Base-by-base conservation (phyloP, 177 flowering plant genomes). In the Telopea speciosissima region DNA sequence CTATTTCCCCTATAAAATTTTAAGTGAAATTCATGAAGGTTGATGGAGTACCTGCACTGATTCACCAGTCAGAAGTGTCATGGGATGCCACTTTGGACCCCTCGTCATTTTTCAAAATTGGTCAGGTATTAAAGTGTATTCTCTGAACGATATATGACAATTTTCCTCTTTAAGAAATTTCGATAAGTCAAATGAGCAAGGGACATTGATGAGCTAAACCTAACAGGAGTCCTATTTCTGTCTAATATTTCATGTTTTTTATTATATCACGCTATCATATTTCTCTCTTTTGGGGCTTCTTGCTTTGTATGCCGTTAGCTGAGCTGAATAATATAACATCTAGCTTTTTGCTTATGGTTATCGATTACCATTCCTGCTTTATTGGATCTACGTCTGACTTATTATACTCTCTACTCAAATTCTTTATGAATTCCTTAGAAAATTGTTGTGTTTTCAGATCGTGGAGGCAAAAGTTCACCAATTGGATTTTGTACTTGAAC, bases 391-490 rank as follows among this genome's bases (percentile, higher is more conserved):
- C 31, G 23, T 58, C 33, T 65, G 24, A 23, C 22, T 24, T 66
- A 11, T 40, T 26, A 40, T 67, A 36, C 21, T 26, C 58, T 69
- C 36, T 58, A 33, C 59, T 62, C 56, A 22, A n/a, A 24, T 56
- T 54, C 36, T 67, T 24, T 62, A 22, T 68, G 1, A 24, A 13
- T 67, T 33, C 66, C 70, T 26, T 44, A 21, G 21, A 44, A 52
- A 23, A 44, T 70, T 21, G 12, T 68, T 73, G 2, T 79, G 71
- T 40, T 79, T 70, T 78, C 86, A 95, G 99, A 80, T 89, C 68
- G 82, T 95, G 49, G 97, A 95, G 66, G 97, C 99, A 62, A 95
- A 90, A 81, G 99, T 92, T 81, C 87, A 87, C 80, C 97, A 87
- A 69, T 71, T 95, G 81, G 93, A 95, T 80, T 95, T 89, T 81